Evolutionary conservation across 164 flowering plant genomes (phyloP).

Genomic region (Umbellularia californica): DNA sequence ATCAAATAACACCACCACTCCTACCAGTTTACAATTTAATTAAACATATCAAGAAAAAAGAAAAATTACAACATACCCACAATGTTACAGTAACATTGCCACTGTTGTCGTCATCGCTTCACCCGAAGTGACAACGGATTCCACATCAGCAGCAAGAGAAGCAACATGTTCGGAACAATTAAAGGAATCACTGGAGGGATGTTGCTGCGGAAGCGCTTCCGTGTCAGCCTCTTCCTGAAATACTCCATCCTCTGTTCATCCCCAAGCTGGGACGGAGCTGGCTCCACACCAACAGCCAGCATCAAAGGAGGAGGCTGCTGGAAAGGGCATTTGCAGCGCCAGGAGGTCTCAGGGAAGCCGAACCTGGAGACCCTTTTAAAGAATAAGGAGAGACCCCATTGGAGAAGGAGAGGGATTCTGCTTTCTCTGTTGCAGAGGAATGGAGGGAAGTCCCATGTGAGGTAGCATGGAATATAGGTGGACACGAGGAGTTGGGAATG

Average conservation of each 20-base stretch:
- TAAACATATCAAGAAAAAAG: neutral
- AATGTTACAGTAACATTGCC: neutral
- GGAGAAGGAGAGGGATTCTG: conserved; percentile 28
- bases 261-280: conserved; percentile 41
- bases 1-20: neutral
- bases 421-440: conserved; percentile 43
- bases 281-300: conserved; percentile 68
- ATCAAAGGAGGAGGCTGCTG: conserved; percentile 78
- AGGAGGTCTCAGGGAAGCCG: conserved; percentile 59
- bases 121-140: conserved; percentile 39
- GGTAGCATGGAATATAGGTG: conserved; percentile 68
- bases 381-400: conserved; percentile 61
- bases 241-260: conserved; percentile 48
- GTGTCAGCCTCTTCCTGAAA: conserved; percentile 44
- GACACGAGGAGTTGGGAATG: conserved; percentile 75
- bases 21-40: neutral
- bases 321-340: conserved; percentile 85
- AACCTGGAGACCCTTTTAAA: conserved; percentile 50
- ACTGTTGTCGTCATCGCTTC: neutral
- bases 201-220: conserved; percentile 35
- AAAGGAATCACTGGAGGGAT: conserved; percentile 62
- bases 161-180: conserved; percentile 57
- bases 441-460: conserved; percentile 86
- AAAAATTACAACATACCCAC: neutral
- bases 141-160: conserved; percentile 54